Evolutionary conservation across 805 yeast genomes (phyloP).

Genomic region (Saccharomycopsis babjevae): DNA sequence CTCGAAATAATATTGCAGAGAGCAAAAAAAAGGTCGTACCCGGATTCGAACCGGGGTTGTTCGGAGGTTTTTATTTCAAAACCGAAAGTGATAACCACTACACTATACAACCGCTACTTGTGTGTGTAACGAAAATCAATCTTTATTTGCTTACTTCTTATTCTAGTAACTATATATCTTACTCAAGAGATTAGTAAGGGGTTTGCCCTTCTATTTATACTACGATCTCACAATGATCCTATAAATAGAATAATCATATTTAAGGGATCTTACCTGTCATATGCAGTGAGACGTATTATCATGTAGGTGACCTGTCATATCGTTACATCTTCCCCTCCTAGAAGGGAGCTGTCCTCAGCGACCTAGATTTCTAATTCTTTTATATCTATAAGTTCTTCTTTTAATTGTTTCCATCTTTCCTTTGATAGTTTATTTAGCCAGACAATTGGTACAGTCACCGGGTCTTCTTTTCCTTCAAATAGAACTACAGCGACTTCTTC

Average conservation of each 20-base stretch:
- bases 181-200: background rate
- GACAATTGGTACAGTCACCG: background rate
- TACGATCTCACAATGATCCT: background rate
- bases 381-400: background rate
- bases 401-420: background rate
- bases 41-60: conserved; percentile 82
- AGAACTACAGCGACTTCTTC: background rate
- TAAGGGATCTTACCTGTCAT: too few species aligned
- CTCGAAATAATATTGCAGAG: background rate
- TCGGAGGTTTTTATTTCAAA: conserved; percentile 35
- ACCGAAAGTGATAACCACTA: conserved; percentile 54
- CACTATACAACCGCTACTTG: conserved; percentile 38
- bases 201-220: background rate
- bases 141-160: background rate
- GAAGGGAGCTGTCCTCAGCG: background rate
- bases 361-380: background rate
- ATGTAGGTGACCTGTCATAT: background rate
- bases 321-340: background rate
- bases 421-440: background rate
- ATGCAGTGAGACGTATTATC: too few species aligned
- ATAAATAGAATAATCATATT: too few species aligned
- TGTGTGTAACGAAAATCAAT: too few species aligned
- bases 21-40: conserved; percentile 58
- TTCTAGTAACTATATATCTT: background rate
- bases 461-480: background rate